A percentile compares a stretch with the other conserved stretches of the same genome.
phyloP scores from a whole-genome alignment of 805 yeast genomes.

The Kluyveromyces lactis region DNA sequence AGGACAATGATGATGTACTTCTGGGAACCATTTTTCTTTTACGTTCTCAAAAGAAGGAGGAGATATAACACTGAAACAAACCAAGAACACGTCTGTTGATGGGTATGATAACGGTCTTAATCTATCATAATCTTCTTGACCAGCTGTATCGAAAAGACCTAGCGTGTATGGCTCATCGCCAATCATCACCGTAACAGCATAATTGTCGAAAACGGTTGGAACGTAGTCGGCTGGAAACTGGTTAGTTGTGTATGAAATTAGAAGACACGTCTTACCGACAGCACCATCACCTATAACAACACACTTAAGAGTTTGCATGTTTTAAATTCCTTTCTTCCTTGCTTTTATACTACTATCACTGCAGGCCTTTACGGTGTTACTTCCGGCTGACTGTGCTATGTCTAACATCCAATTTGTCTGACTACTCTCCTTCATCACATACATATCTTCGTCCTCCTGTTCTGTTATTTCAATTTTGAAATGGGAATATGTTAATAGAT shows the following conservation, averaged over 20 bases:
- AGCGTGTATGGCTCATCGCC: slow-evolving; percentile 97
- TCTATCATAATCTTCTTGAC: slow-evolving; percentile 98
- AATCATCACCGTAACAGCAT: slow-evolving; percentile 89
- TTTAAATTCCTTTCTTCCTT: slow-evolving; percentile 1
- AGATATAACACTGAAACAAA: slow-evolving; percentile 92
- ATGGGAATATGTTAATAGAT: no score
- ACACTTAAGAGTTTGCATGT: slow-evolving; percentile 65
- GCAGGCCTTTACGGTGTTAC: no score
- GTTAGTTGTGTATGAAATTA: slow-evolving; percentile 92
- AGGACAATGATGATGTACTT: slow-evolving; percentile 96
- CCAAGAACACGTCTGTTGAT: slow-evolving; percentile 92
- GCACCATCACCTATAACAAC: slow-evolving; percentile 99
- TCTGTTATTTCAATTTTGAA: no score
- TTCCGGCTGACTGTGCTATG: no score
- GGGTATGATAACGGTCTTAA: slow-evolving; percentile 95
- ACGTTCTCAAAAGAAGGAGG: slow-evolving; percentile 98
- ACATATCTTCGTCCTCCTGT: no score
- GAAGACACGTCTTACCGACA: slow-evolving; percentile 94
- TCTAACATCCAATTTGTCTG: no score
- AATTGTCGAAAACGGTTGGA: slow-evolving; percentile 96
- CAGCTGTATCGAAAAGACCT: slow-evolving; percentile 98
- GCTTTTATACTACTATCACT: no score
- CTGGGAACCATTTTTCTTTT: slow-evolving; percentile 98
- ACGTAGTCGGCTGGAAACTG: slow-evolving; percentile 97
- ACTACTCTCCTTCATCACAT: no score